phyloP scores from a whole-genome alignment of 2,329 filamentous ascomycete species.

The Davidsoniella virescens region DNA sequence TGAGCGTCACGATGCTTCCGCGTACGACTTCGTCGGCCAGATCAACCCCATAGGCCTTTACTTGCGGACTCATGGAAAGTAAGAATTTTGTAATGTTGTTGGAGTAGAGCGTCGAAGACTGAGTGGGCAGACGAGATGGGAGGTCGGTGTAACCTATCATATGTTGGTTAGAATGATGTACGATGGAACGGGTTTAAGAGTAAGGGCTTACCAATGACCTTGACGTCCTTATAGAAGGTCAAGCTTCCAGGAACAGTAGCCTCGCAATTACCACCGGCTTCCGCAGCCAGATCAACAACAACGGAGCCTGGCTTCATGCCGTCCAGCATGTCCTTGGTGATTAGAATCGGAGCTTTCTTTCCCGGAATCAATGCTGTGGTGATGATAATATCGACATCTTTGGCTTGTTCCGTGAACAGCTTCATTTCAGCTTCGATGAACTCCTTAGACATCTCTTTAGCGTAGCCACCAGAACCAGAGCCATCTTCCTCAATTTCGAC shows the following conservation, averaged over 20 bases:
- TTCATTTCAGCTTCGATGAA: conserved; percentile 91
- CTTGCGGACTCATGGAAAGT: conserved; percentile 62
- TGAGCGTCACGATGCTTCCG: conserved; percentile 65
- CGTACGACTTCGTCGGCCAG: conserved; percentile 73
- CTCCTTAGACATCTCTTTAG: conserved; percentile 87
- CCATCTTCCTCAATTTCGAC: conserved; percentile 76
- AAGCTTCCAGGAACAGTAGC: conserved; percentile 61
- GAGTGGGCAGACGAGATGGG: conserved; percentile 70
- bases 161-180: neutral
- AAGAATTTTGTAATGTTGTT: conserved; percentile 89
- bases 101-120: conserved; percentile 78
- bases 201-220: conserved; percentile 52
- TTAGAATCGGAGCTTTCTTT: conserved; percentile 64
- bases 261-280: conserved; percentile 79
- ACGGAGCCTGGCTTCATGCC: conserved; percentile 85
- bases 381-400: conserved; percentile 82
- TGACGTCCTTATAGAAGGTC: conserved; percentile 57
- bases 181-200: neutral
- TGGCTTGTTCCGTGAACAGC: conserved; percentile 72
- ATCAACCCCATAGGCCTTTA: conserved; percentile 67
- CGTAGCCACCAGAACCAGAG: conserved; percentile 70
- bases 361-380: conserved; percentile 86
- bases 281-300: conserved; percentile 73
- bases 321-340: conserved; percentile 62
- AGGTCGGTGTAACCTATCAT: conserved; percentile 65